Conservation (phyloP, 2,329 filamentous ascomycete genomes). For the Uncinocarpus reesii region DNA sequence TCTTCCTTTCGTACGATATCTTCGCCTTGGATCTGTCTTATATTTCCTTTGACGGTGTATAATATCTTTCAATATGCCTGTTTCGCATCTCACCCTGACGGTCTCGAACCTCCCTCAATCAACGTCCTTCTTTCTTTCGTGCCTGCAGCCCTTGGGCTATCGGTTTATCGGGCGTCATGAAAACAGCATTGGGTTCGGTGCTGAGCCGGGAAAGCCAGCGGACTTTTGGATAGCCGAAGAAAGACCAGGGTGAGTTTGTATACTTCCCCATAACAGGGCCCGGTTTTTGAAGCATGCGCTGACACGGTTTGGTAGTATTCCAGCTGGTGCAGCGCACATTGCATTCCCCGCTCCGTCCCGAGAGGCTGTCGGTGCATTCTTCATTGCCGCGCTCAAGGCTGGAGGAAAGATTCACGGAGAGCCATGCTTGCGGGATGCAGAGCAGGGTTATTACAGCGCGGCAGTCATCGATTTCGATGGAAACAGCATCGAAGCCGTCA, state of each 20-base stretch:
- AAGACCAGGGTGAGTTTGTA: constrained; percentile 42
- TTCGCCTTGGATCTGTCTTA: too few relatives aligned
- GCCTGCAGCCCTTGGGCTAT: constrained; percentile 68
- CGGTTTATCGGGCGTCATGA: constrained; percentile 56
- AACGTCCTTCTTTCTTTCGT: constrained; percentile 71
- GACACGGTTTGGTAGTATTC: too few relatives aligned
- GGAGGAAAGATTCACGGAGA: constrained; percentile 50
- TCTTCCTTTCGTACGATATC: too few relatives aligned
- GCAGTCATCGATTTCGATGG: constrained; percentile 67
- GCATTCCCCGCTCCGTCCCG: constrained; percentile 59
- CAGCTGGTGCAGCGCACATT: constrained; percentile 49
- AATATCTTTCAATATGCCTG: constrained; percentile 40
- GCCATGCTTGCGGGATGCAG: constrained; percentile 44
- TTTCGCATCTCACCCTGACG: constrained; percentile 53
- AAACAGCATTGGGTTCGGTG: constrained; percentile 52
- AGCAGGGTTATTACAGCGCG: constrained; percentile 51
- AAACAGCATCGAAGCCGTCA: constrained; percentile 69
- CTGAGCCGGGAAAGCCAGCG: constrained; percentile 42
- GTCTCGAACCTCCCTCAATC: constrained; percentile 71
- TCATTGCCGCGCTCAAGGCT: constrained; percentile 57
- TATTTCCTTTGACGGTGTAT: background rate
- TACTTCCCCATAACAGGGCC: too few relatives aligned
- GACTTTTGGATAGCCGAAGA: constrained; percentile 57
- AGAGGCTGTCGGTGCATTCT: constrained; percentile 60
- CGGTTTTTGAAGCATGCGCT: too few relatives aligned